phyloP scores from a whole-genome alignment of 2,329 filamentous ascomycete genomes.

The Zalaria obscura region DNA sequence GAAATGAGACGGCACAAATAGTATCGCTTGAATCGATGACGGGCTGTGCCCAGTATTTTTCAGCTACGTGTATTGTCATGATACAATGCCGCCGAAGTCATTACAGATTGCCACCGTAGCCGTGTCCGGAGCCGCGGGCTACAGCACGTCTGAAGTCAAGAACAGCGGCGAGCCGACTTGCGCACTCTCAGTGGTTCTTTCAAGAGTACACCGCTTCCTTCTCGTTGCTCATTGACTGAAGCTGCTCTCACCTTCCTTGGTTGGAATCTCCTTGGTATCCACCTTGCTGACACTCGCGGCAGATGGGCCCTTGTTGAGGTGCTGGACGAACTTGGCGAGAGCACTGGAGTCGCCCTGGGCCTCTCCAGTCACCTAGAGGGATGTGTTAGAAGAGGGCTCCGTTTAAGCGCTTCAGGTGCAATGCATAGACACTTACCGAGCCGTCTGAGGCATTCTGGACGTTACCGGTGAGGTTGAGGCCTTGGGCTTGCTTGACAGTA shows the following conservation, averaged over 20 bases:
- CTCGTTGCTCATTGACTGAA: constrained; percentile 31
- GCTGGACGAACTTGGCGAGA: constrained; percentile 56
- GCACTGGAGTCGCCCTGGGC: constrained; percentile 59
- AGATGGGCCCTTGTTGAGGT: constrained; percentile 60
- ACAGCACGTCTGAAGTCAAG: no score
- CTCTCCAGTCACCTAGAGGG: constrained; percentile 66
- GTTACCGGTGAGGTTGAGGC: constrained; percentile 29
- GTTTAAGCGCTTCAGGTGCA: background rate
- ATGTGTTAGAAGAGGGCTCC: background rate
- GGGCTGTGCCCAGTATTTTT: no score
- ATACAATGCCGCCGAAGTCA: no score
- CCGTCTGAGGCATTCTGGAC: constrained; percentile 33
- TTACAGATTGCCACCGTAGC: no score
- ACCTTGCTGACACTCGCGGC: constrained; percentile 61
- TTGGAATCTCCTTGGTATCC: constrained; percentile 51
- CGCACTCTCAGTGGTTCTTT: no score
- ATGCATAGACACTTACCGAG: constrained; percentile 14
- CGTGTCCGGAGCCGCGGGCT: no score
- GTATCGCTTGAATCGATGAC: no score
- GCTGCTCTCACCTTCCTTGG: constrained; percentile 50
- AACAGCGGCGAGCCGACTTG: no score
- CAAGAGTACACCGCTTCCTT: no score
- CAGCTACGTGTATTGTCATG: no score
- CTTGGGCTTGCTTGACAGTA: constrained; percentile 28
- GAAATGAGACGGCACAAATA: no score